A percentile compares a stretch with the other conserved stretches of the same genome.
These are phyloP conservation scores for Fusarium haematococcum DNA, from an alignment of 2,329 filamentous ascomycete genomes.

Conservation along the genomic window DNA sequence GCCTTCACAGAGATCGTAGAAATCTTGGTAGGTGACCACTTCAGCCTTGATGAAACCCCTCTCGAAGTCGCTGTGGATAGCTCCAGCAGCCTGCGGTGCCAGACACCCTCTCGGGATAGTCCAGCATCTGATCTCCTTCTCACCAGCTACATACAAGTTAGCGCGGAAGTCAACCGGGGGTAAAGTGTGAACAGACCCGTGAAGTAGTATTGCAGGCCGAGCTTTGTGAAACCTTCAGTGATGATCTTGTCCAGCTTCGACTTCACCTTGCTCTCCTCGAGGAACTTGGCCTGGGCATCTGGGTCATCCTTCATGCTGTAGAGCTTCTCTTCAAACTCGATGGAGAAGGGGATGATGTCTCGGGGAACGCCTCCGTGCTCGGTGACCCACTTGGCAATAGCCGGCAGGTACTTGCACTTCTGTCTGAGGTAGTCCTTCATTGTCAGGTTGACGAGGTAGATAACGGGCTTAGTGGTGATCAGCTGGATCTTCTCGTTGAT, in stretches of 20 bases:
- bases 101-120: slow-evolving; percentile 53
- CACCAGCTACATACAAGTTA: slow-evolving; percentile 48
- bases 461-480: slow-evolving; percentile 59
- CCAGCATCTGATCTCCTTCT: slow-evolving; percentile 61
- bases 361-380: slow-evolving; percentile 55
- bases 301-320: slow-evolving; percentile 54
- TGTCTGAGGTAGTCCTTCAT: slow-evolving; percentile 61
- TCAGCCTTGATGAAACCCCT: slow-evolving; percentile 60
- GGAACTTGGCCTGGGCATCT: slow-evolving; percentile 48
- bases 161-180: neutral
- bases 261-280: slow-evolving; percentile 56
- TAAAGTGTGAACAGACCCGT: slow-evolving; percentile 46
- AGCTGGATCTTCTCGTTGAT: slow-evolving; percentile 60
- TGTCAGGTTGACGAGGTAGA: slow-evolving; percentile 59
- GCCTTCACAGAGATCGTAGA: slow-evolving; percentile 57
- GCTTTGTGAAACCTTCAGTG: slow-evolving; percentile 58
- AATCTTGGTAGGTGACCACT: slow-evolving; percentile 59
- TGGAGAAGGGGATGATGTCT: slow-evolving; percentile 58
- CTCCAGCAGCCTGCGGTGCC: slow-evolving; percentile 56
- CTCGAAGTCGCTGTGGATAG: slow-evolving; percentile 58
- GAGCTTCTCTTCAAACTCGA: slow-evolving; percentile 60
- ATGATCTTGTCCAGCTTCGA: slow-evolving; percentile 57
- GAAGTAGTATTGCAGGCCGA: slow-evolving; percentile 60
- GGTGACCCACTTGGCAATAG: slow-evolving; percentile 59
- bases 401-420: slow-evolving; percentile 59